Conservation (phyloP, 805 yeast species). For the Wickerhamiella azymoides region DNA sequence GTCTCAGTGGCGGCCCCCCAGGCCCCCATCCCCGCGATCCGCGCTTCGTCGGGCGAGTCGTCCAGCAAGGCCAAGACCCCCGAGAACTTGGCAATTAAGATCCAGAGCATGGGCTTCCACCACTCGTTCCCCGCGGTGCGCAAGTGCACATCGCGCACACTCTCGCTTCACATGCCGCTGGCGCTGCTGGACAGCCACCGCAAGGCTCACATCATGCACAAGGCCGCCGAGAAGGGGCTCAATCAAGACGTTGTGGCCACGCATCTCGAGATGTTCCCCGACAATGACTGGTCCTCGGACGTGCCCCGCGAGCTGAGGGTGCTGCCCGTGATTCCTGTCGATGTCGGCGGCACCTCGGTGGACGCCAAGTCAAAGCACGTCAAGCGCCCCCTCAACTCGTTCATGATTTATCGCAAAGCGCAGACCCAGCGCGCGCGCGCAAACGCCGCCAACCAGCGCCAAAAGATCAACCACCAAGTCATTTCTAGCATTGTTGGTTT, state of each 20-base stretch:
- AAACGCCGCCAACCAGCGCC: constrained; percentile 19
- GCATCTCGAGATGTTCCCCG: constrained; percentile 18
- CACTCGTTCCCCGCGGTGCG: constrained; percentile 3
- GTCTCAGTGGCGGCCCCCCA: background rate
- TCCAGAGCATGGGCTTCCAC: constrained; percentile 4
- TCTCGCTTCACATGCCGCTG: constrained; percentile 21
- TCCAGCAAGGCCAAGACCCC: background rate
- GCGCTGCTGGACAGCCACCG: constrained; percentile 19
- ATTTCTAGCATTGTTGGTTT: constrained; percentile 32
- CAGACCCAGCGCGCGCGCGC: constrained; percentile 31
- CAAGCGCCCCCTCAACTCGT: constrained; percentile 36
- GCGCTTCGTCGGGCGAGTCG: no score
- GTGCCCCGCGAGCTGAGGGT: constrained; percentile 7
- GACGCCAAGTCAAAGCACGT: constrained; percentile 20
- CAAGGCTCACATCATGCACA: constrained; percentile 16
- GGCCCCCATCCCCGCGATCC: no score
- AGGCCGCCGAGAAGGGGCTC: constrained; percentile 21
- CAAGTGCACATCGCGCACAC: background rate
- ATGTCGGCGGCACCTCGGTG: constrained; percentile 3
- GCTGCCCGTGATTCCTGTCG: constrained; percentile 5
- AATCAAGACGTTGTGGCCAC: constrained; percentile 19
- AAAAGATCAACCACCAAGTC: constrained; percentile 30
- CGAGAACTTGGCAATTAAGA: background rate
- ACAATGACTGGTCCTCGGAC: constrained; percentile 10
- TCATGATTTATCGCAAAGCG: constrained; percentile 34